Percentiles rank a stretch among this genome's conserved stretches.
These are phyloP conservation scores for Circinella umbellata DNA, from an alignment of 371 early-diverging fungal genomes.

Conservation along the genomic window DNA sequence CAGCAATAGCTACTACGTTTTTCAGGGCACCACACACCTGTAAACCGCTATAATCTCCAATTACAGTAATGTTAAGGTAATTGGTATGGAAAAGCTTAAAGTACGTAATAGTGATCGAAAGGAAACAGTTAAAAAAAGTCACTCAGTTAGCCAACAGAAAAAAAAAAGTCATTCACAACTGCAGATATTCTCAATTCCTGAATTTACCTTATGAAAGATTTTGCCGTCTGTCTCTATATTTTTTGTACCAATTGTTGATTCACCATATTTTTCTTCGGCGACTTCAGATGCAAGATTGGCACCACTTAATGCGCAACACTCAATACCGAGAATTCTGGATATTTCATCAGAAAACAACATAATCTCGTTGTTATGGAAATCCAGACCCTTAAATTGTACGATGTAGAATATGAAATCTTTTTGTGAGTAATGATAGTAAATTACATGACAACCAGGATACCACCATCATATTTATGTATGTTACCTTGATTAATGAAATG, in stretches of 20 bases:
- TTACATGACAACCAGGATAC: too few species aligned
- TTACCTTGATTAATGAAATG: slow-evolving; percentile 86
- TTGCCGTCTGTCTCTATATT: slow-evolving; percentile 70
- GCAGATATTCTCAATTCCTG: neutral
- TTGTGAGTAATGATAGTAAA: too few species aligned
- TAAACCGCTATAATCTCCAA: slow-evolving; percentile 88
- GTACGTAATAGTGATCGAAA: neutral
- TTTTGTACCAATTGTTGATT: slow-evolving; percentile 87
- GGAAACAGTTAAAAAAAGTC: neutral
- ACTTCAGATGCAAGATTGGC: slow-evolving; percentile 98
- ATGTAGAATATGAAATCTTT: too few species aligned
- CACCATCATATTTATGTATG: neutral
- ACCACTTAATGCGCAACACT: slow-evolving; percentile 87
- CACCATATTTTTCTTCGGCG: slow-evolving; percentile 89
- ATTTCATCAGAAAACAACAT: slow-evolving; percentile 27
- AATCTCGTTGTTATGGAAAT: slow-evolving; percentile 27
- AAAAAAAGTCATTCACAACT: neutral
- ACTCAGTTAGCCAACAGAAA: neutral
- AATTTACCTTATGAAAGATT: slow-evolving; percentile 60
- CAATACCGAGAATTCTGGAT: slow-evolving; percentile 58
- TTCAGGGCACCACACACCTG: slow-evolving; percentile 98
- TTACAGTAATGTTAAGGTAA: slow-evolving; percentile 83
- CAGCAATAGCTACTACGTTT: slow-evolving; percentile 97
- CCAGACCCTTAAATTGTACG: slow-evolving; percentile 22
- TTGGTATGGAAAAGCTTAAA: slow-evolving; percentile 43